These are phyloP conservation scores for Diophrys appendiculata DNA, from an alignment of 73 alveolate genomes.

Conservation along the genomic window DNA sequence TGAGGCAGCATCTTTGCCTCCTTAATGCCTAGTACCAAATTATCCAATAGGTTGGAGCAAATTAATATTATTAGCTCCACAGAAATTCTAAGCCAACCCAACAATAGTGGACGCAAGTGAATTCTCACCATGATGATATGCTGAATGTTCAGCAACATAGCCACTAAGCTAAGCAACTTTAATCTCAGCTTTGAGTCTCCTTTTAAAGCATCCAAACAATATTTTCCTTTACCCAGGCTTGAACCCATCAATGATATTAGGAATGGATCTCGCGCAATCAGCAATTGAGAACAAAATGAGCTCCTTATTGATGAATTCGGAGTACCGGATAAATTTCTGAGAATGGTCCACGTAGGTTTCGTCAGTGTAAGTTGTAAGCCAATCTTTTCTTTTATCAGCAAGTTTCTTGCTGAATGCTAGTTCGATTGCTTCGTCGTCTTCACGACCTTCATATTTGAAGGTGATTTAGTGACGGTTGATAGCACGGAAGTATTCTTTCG, in stretches of 20 bases:
- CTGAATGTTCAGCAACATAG: constrained; percentile 99
- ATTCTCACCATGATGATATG: constrained; percentile 99
- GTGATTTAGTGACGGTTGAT: constrained; percentile 87
- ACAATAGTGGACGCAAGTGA: constrained; percentile 94
- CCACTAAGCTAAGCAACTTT: constrained; percentile 99
- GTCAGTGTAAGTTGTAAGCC: constrained; percentile 85
- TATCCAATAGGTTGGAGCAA: constrained; percentile 96
- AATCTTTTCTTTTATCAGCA: constrained; percentile 97
- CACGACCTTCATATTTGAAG: constrained; percentile 82
- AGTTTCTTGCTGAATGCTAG: constrained; percentile 96
- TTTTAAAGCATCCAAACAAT: constrained; percentile 96
- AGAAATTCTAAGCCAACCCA: constrained; percentile 98
- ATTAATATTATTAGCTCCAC: constrained; percentile 97
- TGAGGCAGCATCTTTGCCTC: constrained; percentile 99
- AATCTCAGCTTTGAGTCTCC: constrained; percentile 94
- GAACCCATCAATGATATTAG: constrained; percentile 97
- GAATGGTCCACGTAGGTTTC: constrained; percentile 88
- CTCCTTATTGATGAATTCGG: constrained; percentile 97
- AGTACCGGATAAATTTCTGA: constrained; percentile 56
- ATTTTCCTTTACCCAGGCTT: constrained; percentile 99
- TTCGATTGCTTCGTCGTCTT: constrained; percentile 97
- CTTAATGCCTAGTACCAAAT: constrained; percentile 97
- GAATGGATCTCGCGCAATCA: constrained; percentile 97
- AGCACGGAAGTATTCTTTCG: constrained; percentile 97
- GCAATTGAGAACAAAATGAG: constrained; percentile 93